Base-by-base conservation (phyloP, 164 flowering plant genomes). In the Taxillus chinensis region DNA sequence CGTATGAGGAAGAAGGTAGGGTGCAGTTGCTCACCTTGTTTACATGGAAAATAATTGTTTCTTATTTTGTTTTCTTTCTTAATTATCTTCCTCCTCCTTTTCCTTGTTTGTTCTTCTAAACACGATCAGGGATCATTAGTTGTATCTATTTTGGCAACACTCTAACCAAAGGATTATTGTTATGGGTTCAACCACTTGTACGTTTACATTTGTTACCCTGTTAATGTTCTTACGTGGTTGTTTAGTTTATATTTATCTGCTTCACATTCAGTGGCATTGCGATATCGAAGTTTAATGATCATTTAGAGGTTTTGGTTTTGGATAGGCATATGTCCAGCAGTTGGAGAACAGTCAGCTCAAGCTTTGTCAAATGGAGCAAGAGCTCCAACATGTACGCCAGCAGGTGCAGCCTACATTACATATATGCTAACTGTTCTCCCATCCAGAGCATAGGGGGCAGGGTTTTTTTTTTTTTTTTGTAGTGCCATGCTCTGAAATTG, bases 271-370 rank as follows among this genome's bases (percentile, higher is more conserved):
- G 14, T 48, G 45, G 37, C 27, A 52, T 14, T 52, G 27, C 2
- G 14, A 12, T 66, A 17, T 51, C 37, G 50, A 16, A 16, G 46
- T 42, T 56, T 63, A 16, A 64, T 61, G 67, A 49, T 51, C 27
- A 70, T 60, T 66, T 48, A 59, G 66, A 52, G 59, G 55, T 63
- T 72, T 77, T 75, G 62, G 42, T 67, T 77, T 74, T 74, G 63
- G 56, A 57, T 67, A 92, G 98, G 95, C 95, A 56, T 89, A 92
- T 77, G 95, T 92, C 70, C 90, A 89, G 76, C 95, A 89, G 73
- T 80, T 89, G 49, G 98, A 91, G 75, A 83, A 57, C 62, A 86
- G 98, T 58, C 71, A 86, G 54, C 38, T 77, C 39, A 84, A 71
- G 89, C 88, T 92, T 40, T 39, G 79, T 60, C 90, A 87, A 60